Conservation (phyloP, 1,284 basidiomycete species). For the Boletus semigastroideus region DNA sequence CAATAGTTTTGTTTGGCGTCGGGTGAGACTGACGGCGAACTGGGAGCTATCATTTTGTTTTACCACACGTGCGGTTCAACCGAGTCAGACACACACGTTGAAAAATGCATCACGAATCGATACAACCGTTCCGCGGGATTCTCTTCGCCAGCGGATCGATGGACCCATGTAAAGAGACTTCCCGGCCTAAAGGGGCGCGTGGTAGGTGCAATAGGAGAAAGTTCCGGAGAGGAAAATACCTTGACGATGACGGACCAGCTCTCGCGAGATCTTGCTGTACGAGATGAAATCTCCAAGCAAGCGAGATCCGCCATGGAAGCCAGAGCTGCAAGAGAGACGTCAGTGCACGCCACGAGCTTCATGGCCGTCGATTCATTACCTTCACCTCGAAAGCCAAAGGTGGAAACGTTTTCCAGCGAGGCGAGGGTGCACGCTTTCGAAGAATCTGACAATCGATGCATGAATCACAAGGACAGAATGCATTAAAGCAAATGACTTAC, state of each 20-base stretch:
- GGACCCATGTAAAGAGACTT: conserved; percentile 68
- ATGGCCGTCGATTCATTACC: conserved; percentile 44
- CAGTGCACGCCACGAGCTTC: conserved; percentile 8
- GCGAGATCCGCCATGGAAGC: conserved; percentile 78
- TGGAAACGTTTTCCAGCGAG: conserved; percentile 51
- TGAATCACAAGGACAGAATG: background rate
- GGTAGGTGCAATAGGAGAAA: conserved; percentile 2
- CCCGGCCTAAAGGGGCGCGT: conserved; percentile 48
- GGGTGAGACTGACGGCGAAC: conserved; percentile 73
- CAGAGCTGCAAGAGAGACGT: conserved; percentile 51
- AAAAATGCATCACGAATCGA: conserved; percentile 84
- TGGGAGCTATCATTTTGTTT: conserved; percentile 58
- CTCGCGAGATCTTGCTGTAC: conserved; percentile 54
- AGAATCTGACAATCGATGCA: conserved; percentile 45
- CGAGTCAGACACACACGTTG: conserved; percentile 52
- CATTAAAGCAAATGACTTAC: conserved; percentile 41
- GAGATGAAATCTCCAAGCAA: conserved; percentile 77
- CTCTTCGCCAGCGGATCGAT: conserved; percentile 69
- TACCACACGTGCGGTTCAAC: conserved; percentile 6
- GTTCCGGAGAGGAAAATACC: conserved; percentile 40
- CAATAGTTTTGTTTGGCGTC: conserved; percentile 53
- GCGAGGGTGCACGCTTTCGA: conserved; percentile 65
- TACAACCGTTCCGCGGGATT: conserved; percentile 74
- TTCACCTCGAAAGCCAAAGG: conserved; percentile 90
- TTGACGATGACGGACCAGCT: conserved; percentile 76